Evolutionary conservation across 2,329 filamentous ascomycete species (phyloP).

Genomic region (Pseudogymnoascus sp.): DNA sequence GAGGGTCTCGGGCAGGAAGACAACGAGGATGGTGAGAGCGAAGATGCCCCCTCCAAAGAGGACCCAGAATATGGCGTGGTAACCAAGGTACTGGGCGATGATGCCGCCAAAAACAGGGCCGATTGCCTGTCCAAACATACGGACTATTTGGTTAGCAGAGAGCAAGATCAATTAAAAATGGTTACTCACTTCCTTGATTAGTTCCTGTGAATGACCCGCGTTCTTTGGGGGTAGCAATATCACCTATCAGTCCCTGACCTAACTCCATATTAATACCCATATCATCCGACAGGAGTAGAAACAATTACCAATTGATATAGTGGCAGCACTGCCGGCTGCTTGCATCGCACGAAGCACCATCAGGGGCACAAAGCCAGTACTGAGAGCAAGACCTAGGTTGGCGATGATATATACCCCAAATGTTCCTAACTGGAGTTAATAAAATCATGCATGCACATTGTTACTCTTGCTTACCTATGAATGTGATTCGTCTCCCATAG

Average conservation of each 20-base stretch:
- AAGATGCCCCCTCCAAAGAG: constrained; percentile 28
- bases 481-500: constrained; percentile 32
- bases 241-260: constrained; percentile 34
- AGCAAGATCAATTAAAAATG: background rate
- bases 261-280: background rate
- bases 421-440: constrained; percentile 25
- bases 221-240: constrained; percentile 31
- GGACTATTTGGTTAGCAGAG: constrained; percentile 22
- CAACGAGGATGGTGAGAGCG: constrained; percentile 26
- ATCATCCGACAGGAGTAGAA: background rate
- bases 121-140: constrained; percentile 36
- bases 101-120: constrained; percentile 36
- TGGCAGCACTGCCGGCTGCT: constrained; percentile 39
- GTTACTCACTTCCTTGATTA: constrained; percentile 29
- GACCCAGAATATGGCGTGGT: constrained; percentile 34
- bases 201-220: constrained; percentile 32
- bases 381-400: constrained; percentile 38
- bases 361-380: constrained; percentile 34
- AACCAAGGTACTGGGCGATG: constrained; percentile 29
- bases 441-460: constrained; percentile 8
- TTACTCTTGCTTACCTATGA: constrained; percentile 14
- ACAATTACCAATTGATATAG: constrained; percentile 36
- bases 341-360: constrained; percentile 40
- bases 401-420: constrained; percentile 39
- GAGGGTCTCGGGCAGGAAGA: constrained; percentile 35